A percentile compares a stretch with the other conserved stretches of the same genome.
phyloP scores from a whole-genome alignment of 805 yeast genomes.

The Zygosaccharomyces siamensis region DNA sequence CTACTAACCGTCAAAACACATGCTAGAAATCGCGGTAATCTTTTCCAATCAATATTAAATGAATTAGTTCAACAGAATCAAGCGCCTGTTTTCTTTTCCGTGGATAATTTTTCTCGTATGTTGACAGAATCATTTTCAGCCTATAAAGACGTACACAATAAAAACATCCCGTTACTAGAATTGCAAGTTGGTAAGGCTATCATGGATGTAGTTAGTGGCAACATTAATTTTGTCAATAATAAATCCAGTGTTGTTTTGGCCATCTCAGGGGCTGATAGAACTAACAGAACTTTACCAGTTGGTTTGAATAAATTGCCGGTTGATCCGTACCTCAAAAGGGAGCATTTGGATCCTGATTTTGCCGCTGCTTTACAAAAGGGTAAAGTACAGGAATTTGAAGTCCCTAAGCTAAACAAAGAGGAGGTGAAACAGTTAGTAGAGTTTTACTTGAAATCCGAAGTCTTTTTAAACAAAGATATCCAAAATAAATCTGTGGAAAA shows the following conservation, averaged over 20 bases:
- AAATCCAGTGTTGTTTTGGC: slow-evolving; percentile 65
- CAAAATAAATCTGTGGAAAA: slow-evolving; percentile 34
- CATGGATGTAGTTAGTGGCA: slow-evolving; percentile 51
- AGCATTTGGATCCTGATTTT: slow-evolving; percentile 50
- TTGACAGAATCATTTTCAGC: slow-evolving; percentile 50
- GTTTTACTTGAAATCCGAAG: slow-evolving; percentile 39
- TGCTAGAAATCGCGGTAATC: slow-evolving; percentile 39
- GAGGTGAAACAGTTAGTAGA: slow-evolving; percentile 44
- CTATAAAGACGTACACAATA: slow-evolving; percentile 55
- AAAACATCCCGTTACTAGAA: slow-evolving; percentile 52
- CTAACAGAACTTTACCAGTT: slow-evolving; percentile 52
- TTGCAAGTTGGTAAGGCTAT: slow-evolving; percentile 61
- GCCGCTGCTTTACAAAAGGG: slow-evolving; percentile 44
- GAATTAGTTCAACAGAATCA: slow-evolving; percentile 50
- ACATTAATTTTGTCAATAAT: slow-evolving; percentile 38
- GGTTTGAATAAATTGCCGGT: slow-evolving; percentile 50
- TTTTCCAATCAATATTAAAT: slow-evolving; percentile 49
- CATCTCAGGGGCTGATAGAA: slow-evolving; percentile 50
- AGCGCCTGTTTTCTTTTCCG: slow-evolving; percentile 59
- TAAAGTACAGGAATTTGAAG: slow-evolving; percentile 37
- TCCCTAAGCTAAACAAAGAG: slow-evolving; percentile 41
- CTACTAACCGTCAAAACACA: slow-evolving; percentile 36
- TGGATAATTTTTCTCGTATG: slow-evolving; percentile 70
- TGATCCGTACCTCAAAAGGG: slow-evolving; percentile 50
- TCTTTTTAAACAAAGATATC: slow-evolving; percentile 36